Percentiles rank a stretch among this genome's conserved stretches.
Conservation (phyloP, 2,329 filamentous ascomycete species). For the Hypoxylon sp. region DNA sequence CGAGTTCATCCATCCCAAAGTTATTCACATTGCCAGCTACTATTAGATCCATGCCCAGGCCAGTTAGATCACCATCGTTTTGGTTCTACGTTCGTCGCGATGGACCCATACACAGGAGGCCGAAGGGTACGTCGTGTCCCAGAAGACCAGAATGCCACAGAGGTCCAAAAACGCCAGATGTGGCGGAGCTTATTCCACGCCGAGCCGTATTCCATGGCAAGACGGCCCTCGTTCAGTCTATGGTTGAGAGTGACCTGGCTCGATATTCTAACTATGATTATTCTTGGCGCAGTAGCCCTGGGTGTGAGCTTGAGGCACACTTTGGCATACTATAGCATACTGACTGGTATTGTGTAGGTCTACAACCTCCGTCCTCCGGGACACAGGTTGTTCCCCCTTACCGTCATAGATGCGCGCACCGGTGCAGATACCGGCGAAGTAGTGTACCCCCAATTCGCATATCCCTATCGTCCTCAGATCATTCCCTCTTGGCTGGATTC, state of each 20-base stretch:
- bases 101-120: conserved; percentile 34
- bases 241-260: conserved; percentile 71
- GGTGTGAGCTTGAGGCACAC: conserved; percentile 45
- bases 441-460: conserved; percentile 74
- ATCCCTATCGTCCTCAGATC: conserved; percentile 73
- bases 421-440: conserved; percentile 69
- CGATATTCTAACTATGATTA: conserved; percentile 70
- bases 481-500: conserved; percentile 71
- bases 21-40: not conserved
- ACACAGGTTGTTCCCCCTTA: conserved; percentile 72
- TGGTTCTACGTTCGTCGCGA: conserved; percentile 1
- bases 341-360: conserved; percentile 34
- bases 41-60: not conserved
- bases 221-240: conserved; percentile 51
- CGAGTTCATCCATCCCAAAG: not conserved
- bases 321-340: not conserved
- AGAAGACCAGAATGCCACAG: conserved; percentile 4
- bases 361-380: conserved; percentile 59
- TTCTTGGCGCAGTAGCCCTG: conserved; percentile 61
- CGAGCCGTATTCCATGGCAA: conserved; percentile 36
- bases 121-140: conserved; percentile 20
- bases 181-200: conserved; percentile 6
- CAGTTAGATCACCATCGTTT: not conserved
- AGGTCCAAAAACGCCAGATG: conserved; percentile 1
- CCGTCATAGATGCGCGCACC: conserved; percentile 67